Evolutionary conservation across 371 early-diverging fungal genomes (phyloP).

Genomic region (Apophysomyces ossiformis): DNA sequence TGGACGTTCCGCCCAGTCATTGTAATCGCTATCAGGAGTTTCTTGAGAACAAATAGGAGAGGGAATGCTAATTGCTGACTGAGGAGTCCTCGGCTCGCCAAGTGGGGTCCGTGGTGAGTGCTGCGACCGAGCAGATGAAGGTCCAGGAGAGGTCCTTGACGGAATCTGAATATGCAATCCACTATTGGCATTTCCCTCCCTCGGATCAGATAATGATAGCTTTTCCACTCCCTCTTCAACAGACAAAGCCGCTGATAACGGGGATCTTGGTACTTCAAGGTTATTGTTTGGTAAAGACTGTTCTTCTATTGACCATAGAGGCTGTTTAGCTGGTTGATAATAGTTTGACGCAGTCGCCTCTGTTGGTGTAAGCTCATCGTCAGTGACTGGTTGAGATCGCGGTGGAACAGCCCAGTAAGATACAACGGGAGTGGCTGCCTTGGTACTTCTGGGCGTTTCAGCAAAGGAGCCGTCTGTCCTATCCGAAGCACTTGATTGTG

Average conservation of each 20-base stretch:
- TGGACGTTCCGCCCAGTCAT: conserved; percentile 72
- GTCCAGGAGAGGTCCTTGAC: conserved; percentile 4
- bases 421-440: background rate
- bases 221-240: conserved; percentile 13
- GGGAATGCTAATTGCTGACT: conserved; percentile 16
- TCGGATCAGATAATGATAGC: conserved; percentile 11
- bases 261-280: background rate
- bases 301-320: conserved; percentile 22
- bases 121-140: conserved; percentile 4
- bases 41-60: conserved; percentile 18
- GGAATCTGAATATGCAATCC: conserved; percentile 31
- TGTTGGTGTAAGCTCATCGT: conserved; percentile 2
- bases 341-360: background rate
- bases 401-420: conserved; percentile 15
- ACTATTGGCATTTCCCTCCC: background rate
- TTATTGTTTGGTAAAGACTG: conserved; percentile 4
- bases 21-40: conserved; percentile 38
- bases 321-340: background rate
- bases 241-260: background rate
- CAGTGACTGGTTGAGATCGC: background rate
- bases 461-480: background rate
- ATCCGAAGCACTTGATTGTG: conserved; percentile 5
- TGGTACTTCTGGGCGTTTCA: background rate
- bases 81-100: conserved; percentile 16
- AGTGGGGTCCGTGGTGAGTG: conserved; percentile 20